A percentile compares a stretch with the other conserved stretches of the same genome.
phyloP scores from a whole-genome alignment of 257 asterid species.

The Fraxinus excelsior region DNA sequence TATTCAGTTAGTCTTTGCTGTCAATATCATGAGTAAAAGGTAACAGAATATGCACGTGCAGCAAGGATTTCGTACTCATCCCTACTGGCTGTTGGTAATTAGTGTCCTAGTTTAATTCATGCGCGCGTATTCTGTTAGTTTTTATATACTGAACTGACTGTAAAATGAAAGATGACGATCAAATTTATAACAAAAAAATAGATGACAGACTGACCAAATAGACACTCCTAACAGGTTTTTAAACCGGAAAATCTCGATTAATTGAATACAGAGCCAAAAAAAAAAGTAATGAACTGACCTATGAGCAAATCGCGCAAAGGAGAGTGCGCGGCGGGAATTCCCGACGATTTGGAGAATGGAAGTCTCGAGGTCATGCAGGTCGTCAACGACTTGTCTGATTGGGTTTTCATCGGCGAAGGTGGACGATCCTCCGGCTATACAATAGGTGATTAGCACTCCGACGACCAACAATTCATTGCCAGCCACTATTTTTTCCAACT shows the following conservation, averaged over 20 bases:
- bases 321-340: conserved; percentile 62
- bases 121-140: too few relatives aligned
- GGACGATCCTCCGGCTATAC: conserved; percentile 40
- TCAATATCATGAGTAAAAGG: too few relatives aligned
- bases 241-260: neutral
- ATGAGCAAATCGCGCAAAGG: conserved; percentile 82
- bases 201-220: too few relatives aligned
- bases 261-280: neutral
- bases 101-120: too few relatives aligned
- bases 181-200: too few relatives aligned
- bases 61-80: too few relatives aligned
- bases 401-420: conserved; percentile 57
- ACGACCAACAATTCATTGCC: conserved; percentile 34
- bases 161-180: too few relatives aligned
- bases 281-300: conserved; percentile 50
- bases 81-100: too few relatives aligned
- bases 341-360: conserved; percentile 60
- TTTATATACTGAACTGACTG: too few relatives aligned
- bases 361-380: conserved; percentile 60
- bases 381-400: conserved; percentile 84
- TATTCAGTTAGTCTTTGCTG: too few relatives aligned
- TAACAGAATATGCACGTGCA: too few relatives aligned
- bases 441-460: conserved; percentile 44
- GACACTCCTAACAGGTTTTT: too few relatives aligned
- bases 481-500: conserved; percentile 37